phyloP scores from a whole-genome alignment of 2,329 filamentous ascomycete genomes.

The Hyphodiscus sp. region DNA sequence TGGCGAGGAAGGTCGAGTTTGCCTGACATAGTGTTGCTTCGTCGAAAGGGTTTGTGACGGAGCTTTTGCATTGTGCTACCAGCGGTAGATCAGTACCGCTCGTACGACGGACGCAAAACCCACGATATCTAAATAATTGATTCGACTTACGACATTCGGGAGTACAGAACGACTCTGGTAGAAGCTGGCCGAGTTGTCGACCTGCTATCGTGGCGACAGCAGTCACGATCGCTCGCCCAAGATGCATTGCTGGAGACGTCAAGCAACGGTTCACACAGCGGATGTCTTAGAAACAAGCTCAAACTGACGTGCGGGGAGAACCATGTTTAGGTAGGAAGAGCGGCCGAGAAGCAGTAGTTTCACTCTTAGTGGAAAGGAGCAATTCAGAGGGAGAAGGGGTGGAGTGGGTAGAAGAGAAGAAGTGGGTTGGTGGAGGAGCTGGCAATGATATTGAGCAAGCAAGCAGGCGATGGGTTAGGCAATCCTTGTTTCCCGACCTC shows the following conservation, averaged over 20 bases:
- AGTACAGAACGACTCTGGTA: conserved; percentile 19
- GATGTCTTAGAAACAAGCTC: conserved; percentile 13
- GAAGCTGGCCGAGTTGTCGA: conserved; percentile 11
- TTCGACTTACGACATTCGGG: conserved; percentile 23
- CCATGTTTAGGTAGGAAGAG: conserved; percentile 14
- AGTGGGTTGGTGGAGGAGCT: too few relatives aligned
- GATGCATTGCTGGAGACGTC: conserved; percentile 13
- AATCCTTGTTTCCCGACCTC: neutral
- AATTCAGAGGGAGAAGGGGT: neutral
- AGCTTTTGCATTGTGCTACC: conserved; percentile 20
- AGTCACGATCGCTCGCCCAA: conserved; percentile 16
- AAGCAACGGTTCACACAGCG: conserved; percentile 6
- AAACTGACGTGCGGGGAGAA: conserved; percentile 4
- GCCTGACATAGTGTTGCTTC: conserved; percentile 13
- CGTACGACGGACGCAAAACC: neutral
- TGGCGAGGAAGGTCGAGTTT: conserved; percentile 20
- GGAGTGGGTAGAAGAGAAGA: too few relatives aligned
- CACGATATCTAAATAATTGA: neutral
- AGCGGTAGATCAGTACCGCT: neutral
- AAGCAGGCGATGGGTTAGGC: neutral
- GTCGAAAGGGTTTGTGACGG: conserved; percentile 12
- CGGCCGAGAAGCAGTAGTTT: neutral
- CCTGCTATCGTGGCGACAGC: conserved; percentile 5
- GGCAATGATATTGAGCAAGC: too few relatives aligned
- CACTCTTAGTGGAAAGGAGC: neutral